Evolutionary conservation across 495 filamentous ascomycete species (phyloP), one percentile per base, ranked within the genome.

Genomic region (Saxophila tyrrhenica): DNA sequence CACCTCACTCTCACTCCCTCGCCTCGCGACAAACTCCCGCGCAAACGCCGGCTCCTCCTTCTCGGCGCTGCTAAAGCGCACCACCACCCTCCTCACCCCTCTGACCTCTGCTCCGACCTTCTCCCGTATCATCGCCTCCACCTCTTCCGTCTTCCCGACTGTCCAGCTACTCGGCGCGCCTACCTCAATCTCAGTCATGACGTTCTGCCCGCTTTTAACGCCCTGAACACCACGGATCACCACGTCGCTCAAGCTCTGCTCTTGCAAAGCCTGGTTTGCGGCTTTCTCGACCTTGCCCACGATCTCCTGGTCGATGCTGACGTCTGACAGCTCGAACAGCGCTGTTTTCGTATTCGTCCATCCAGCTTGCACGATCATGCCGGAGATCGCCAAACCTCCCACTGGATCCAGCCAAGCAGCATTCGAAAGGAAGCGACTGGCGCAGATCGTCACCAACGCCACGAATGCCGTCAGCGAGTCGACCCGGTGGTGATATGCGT

Each of bases 401-500:
- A 95, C 83, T n/a, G 92, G 89, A 70, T 98, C 94, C 42, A 97
- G 77, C 89, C 89, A 96, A 43, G 82, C 75, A 39, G 88, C 87
- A 60, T 91, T 82, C 23, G 79, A 72, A 38, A 95, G 78, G 47
- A 95, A 68, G 67, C 95, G 90, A n/a, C 87, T 86, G 25, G 88
- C 91, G 24, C 85, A 79, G 63, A 98, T 95, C 17, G 85, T 89
- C 47, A 82, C 69, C 15, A 98, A 75, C 11, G 92, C 92, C 48
- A 96, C 92, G 58, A 98, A 85, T 47, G 89, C 87, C 0, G 92
- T 97, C 21, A 96, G 77, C 48, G 87, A 94, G 67, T 98, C 92
- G 64, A 98, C 83, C 47, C 92, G 86, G 73, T 98, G 92, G 69
- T 98, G 92, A 57, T 94, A 76, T 2, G 92, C 92, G 66, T 98